Evolutionary conservation across 2,329 filamentous ascomycete species (phyloP), one percentile per base, ranked within the genome.

Genomic region (Amylocarpus encephaloides): DNA sequence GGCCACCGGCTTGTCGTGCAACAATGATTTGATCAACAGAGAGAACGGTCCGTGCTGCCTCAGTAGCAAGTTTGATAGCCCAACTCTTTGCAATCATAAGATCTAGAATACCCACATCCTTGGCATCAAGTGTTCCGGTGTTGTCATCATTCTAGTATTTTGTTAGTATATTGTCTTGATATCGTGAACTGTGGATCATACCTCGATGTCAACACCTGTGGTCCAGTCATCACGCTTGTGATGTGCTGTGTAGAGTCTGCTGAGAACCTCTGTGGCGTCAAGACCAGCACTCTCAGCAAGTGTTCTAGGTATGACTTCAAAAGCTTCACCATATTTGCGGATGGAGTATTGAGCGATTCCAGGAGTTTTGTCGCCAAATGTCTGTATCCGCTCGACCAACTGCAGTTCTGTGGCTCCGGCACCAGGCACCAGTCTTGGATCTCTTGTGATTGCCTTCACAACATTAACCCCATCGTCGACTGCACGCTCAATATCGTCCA

Each of bases 21-120:
- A 98, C 93, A 67, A 98, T 98, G 66, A 98, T 98, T 74, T 98
- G 94, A 71, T 98, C 93, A 35, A 98, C 93, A 43, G 90, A 95
- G 58, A 98, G 75, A 29, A 98, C 86, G 43, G 93, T 98, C 64
- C 93, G 81, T 47, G 90, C 92, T 36, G 93, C 86, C 72, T 98
- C 93, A 19, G 92, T 96, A 34, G 93, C 94, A 58, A 98, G 78
- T 74, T 93, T 93, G 70, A 98, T 95, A 42, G 93, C 93, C 92
- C 91, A 97, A 66, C 83, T 85, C 79, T 98, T 98, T 59, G 86
- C 83, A 54, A 91, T 82, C 72, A 97, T 79, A 39, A 98, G 78
- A 67, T 98, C 94, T 49, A 98, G 77, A 60, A 98, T 96, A 46
- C 89, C 89, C 63, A 91, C 83, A 29, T 93, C 82, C 63, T 86